Evolutionary conservation across 2,329 filamentous ascomycete species (phyloP), one percentile per base, ranked within the genome.

Genomic region (Venturia asperata): DNA sequence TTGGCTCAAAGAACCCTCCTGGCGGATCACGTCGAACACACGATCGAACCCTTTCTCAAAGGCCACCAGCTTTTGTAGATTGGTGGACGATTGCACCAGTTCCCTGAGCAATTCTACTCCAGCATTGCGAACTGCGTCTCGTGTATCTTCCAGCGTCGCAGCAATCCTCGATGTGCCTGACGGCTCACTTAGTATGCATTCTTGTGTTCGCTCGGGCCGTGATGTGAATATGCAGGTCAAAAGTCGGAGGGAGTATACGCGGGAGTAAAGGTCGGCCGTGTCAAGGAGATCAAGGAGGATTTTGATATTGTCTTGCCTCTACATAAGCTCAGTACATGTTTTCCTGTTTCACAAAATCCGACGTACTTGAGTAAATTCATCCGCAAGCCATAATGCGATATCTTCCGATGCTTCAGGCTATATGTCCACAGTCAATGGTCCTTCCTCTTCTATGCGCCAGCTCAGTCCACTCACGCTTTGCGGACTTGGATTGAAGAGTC

Each of bases 381-480:
- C 94, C 64, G 94, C 94, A 66, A 99, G 82, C 92, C 94, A 99
- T 37, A 97, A 81, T 21, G 89, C 89, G 71, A 99, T 95, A 77
- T 99, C 94, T 69, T 97, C 93, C 17, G 93, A 96, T 64, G 93
- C 91, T 82, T 97, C 93, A 41, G 91, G 81, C 91, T 95, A 73
- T 81, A 68, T 27, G 3, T n/a, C 30, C 34, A 56, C 24, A 41
- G 56, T 30, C 55, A 56, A 34, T n/a, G 17, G 30, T 37, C 34
- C 34, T 21, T 27, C 15, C 24, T 39, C 45, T 15, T 58, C 39
- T 39, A 64, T 65, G 65, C 41, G 9, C 42, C 41, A 45, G 11
- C 47, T 63, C 27, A 24, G 19, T 21, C 64, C 67, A 79, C 82
- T 68, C 69, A 84, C 82, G 72, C 85, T 87, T 61, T 78, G 79